A percentile compares a stretch with the other conserved stretches of the same genome.
phyloP scores from a whole-genome alignment of 768 basidiomycete species.

The Roridomyces roridus region DNA sequence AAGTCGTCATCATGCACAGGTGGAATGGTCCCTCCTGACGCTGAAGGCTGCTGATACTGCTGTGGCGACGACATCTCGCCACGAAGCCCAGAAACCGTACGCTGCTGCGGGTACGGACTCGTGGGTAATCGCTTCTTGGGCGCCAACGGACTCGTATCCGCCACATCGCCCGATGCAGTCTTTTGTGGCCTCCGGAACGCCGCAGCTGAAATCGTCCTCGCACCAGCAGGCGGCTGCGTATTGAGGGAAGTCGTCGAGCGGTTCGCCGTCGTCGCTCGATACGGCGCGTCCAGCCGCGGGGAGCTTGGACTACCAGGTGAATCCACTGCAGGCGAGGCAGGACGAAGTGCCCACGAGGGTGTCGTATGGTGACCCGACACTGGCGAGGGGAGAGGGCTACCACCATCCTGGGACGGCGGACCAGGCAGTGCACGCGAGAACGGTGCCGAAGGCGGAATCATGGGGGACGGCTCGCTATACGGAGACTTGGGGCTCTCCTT shows the following conservation, averaged over 20 bases:
- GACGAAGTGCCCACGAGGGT: slow-evolving; percentile 19
- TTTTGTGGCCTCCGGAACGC: slow-evolving; percentile 67
- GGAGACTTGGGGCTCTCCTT: not conserved
- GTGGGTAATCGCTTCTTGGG: slow-evolving; percentile 56
- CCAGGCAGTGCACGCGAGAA: slow-evolving; percentile 7
- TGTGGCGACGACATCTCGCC: slow-evolving; percentile 10
- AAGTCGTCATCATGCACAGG: slow-evolving; percentile 51
- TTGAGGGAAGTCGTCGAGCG: slow-evolving; percentile 41
- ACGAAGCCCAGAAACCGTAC: slow-evolving; percentile 5
- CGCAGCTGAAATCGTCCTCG: slow-evolving; percentile 75
- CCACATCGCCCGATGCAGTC: slow-evolving; percentile 32
- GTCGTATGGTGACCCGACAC: slow-evolving; percentile 15
- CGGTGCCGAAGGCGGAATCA: slow-evolving; percentile 14
- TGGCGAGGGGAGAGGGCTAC: not conserved
- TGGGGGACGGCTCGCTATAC: slow-evolving; percentile 24
- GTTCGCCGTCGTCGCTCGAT: slow-evolving; percentile 35
- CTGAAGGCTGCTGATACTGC: slow-evolving; percentile 18
- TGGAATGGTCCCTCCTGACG: no score
- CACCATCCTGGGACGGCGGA: slow-evolving; percentile 15
- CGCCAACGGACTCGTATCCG: slow-evolving; percentile 54
- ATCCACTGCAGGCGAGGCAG: slow-evolving; percentile 4
- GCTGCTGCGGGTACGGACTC: slow-evolving; percentile 45
- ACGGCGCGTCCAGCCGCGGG: slow-evolving; percentile 29
- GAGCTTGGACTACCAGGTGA: slow-evolving; percentile 15
- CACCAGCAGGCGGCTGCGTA: slow-evolving; percentile 38